Conservation (phyloP, 2,329 filamentous ascomycete species). For the Metarhizium robertsii region DNA sequence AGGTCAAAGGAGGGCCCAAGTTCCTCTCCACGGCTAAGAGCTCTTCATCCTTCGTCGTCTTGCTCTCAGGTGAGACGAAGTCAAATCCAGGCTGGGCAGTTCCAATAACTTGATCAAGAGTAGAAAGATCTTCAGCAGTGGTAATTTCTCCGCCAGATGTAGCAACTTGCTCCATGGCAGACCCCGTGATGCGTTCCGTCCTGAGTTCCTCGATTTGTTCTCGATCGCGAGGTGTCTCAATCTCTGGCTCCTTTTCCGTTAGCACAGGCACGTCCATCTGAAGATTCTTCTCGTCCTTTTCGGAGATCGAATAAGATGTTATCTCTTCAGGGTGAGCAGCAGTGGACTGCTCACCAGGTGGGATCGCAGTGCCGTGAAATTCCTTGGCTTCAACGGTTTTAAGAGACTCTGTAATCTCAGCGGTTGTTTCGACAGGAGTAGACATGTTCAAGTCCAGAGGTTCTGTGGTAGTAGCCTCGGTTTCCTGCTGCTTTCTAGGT, state of each 20-base stretch:
- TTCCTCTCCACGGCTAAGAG: background rate
- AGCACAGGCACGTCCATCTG: constrained; percentile 5
- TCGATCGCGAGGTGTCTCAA: background rate
- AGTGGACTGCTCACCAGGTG: background rate
- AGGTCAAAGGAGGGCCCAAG: background rate
- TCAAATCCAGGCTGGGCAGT: background rate
- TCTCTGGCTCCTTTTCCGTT: background rate
- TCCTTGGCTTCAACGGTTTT: background rate
- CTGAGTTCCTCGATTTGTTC: background rate
- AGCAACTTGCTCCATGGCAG: background rate
- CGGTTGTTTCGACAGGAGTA: background rate
- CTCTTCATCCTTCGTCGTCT: constrained; percentile 9
- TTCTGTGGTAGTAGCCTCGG: background rate
- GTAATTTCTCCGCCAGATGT: background rate
- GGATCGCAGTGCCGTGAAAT: background rate
- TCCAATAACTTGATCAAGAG: background rate
- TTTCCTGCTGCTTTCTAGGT: background rate
- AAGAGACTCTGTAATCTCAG: background rate
- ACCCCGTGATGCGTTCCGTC: background rate
- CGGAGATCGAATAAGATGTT: constrained; percentile 1
- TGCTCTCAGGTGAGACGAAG: constrained; percentile 4
- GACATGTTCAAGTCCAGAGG: background rate
- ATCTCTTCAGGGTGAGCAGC: constrained; percentile 4
- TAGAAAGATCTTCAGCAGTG: background rate
- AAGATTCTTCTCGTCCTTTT: constrained; percentile 7